Evolutionary conservation across 257 asterid genomes (phyloP).

Genomic region (Sherardia arvensis): DNA sequence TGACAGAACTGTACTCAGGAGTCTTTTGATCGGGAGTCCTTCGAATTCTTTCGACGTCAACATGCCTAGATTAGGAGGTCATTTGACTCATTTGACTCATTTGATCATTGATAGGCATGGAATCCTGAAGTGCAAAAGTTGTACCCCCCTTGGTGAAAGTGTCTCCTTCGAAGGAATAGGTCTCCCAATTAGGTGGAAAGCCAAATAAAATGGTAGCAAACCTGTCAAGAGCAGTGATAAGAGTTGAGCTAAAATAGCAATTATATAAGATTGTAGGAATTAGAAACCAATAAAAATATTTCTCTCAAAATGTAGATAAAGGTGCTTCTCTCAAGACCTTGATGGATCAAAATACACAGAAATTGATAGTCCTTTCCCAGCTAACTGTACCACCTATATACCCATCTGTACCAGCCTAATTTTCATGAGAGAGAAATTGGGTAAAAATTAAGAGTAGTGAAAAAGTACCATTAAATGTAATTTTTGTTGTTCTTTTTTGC

Average conservation of each 20-base stretch:
- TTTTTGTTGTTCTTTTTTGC: too few species aligned
- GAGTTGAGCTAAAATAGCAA: neutral
- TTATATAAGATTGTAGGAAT: neutral
- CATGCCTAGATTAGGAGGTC: neutral
- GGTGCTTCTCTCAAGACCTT: neutral
- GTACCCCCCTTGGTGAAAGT: constrained; percentile 15
- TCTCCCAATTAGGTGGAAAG: constrained; percentile 75
- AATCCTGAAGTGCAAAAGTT: constrained; percentile 2
- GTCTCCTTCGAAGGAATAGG: constrained; percentile 26
- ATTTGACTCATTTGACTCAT: neutral
- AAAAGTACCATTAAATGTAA: too few species aligned
- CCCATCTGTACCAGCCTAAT: too few species aligned
- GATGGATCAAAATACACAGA: too few species aligned
- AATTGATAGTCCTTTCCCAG: too few species aligned
- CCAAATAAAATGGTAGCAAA: constrained; percentile 53
- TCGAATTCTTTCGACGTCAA: neutral
- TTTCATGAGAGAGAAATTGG: too few species aligned
- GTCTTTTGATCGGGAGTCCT: neutral
- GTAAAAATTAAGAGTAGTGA: too few species aligned
- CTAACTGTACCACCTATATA: too few species aligned
- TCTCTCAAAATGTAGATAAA: neutral
- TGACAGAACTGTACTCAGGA: neutral
- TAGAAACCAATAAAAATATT: neutral
- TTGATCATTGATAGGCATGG: neutral
- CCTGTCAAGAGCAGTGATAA: constrained; percentile 34